A percentile compares a stretch with the other conserved stretches of the same genome.
phyloP scores from a whole-genome alignment of 345 rosid species.

The Populus simonii region DNA sequence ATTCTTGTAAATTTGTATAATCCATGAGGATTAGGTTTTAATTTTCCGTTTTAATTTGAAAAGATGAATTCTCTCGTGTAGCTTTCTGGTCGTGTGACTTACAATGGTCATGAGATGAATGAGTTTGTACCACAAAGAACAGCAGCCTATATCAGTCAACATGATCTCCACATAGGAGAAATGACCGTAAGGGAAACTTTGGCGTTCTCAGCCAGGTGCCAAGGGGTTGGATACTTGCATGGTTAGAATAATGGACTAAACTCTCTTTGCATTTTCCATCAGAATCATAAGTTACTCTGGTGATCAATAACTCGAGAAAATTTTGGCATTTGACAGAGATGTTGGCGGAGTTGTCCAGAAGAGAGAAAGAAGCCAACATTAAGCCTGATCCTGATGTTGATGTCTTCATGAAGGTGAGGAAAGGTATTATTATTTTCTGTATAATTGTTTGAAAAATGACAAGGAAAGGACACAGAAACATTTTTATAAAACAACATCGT shows the following conservation, averaged over 20 bases:
- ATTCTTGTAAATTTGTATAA: not conserved
- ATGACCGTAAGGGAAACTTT: slow-evolving; percentile 78
- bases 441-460: no score
- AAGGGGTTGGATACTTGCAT: slow-evolving; percentile 56
- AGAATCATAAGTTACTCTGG: not conserved
- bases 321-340: slow-evolving; percentile 37
- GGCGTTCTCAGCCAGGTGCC: slow-evolving; percentile 76
- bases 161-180: slow-evolving; percentile 57
- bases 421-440: not conserved
- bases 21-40: not conserved
- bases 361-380: slow-evolving; percentile 75
- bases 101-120: slow-evolving; percentile 52
- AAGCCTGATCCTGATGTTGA: slow-evolving; percentile 82
- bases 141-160: slow-evolving; percentile 67
- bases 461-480: no score
- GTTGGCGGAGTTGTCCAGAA: slow-evolving; percentile 65
- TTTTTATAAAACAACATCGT: no score
- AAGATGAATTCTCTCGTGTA: slow-evolving; percentile 13
- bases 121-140: slow-evolving; percentile 68
- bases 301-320: not conserved
- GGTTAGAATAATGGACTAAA: slow-evolving; percentile 34
- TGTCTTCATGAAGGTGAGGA: slow-evolving; percentile 71
- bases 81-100: slow-evolving; percentile 58
- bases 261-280: not conserved
- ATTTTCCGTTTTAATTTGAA: not conserved